Base-by-base conservation (phyloP, 2,329 filamentous ascomycete genomes). In the Ophiocordyceps unilateralis region DNA sequence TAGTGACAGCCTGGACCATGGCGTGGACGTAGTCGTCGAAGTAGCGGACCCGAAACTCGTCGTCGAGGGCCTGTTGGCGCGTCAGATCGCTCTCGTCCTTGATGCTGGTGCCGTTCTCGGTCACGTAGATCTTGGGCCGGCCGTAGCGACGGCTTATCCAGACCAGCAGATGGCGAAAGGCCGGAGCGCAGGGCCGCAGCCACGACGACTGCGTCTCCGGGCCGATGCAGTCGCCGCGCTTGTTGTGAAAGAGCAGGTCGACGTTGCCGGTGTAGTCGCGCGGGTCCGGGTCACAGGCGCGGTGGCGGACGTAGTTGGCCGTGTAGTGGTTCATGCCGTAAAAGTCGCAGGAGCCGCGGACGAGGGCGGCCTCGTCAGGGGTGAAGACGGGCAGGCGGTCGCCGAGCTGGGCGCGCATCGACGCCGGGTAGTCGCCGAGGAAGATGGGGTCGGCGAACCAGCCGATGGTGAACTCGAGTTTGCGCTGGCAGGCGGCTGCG, bases 241-340 rank as follows among this genome's bases (percentile, higher is more conserved):
- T 84, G 67, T 78, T 80, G 56, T 76, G 69, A 50, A 82, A 75
- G 36, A 81, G 69, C 2, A 77, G 70, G 53, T 91, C 82, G 30
- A 93, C 64, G 59, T 93, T 82, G 43, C 86, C 86, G 12, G 76
- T 65, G 60, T 76, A 77, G 63, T 93, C 85, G 41, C 81, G 70
- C 4, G 66, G 65, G 1, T 73, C 68, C 0, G 83, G 64, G 40
- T 70, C 64, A 7, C 70, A 72, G 8, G 72, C 69, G 55, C 76
- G 75, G 63, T 88, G 79, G 59, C 78, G 79, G 64, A 93, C 78
- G 64, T 83, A 93, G 69, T 91, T 84, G 55, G 84, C 81, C 41
- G 83, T 88, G 68, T 93, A 93, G 69, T 87, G 82, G 68, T 93
- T 93, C 83, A 89, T 89, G 59, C 84, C 86, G 61, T 93, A 93